Evolutionary conservation across 2,329 filamentous ascomycete genomes (phyloP).

Genomic region (Fusarium transvaalense): DNA sequence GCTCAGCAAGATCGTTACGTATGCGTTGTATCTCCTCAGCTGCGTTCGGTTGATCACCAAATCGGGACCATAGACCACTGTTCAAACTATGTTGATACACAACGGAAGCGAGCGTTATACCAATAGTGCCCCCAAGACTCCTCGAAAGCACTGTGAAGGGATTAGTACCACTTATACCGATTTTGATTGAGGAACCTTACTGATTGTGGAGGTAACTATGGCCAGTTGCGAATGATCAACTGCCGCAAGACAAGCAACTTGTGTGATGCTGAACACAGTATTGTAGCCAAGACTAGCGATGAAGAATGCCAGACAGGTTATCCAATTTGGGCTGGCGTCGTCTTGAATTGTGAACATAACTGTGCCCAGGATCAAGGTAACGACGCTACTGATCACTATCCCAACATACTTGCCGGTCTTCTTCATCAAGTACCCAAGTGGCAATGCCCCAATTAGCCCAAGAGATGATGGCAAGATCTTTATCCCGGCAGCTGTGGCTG

Average conservation of each 20-base stretch:
- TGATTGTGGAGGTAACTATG: constrained; percentile 9
- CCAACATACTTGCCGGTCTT: constrained; percentile 71
- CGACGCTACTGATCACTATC: constrained; percentile 56
- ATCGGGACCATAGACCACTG: not conserved
- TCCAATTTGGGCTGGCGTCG: not conserved
- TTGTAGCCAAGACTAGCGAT: constrained; percentile 77
- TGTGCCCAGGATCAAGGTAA: constrained; percentile 56
- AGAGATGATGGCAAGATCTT: constrained; percentile 75
- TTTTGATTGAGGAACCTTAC: not conserved
- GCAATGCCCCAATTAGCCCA: constrained; percentile 74
- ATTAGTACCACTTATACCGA: not conserved
- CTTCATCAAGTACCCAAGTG: constrained; percentile 77
- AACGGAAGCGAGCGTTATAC: constrained; percentile 11
- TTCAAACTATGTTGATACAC: constrained; percentile 16
- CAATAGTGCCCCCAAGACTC: constrained; percentile 16
- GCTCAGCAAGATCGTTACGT: not conserved
- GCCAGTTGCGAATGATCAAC: constrained; percentile 17
- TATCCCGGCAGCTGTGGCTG: constrained; percentile 73
- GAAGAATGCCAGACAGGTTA: constrained; percentile 51
- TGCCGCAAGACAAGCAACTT: constrained; percentile 7
- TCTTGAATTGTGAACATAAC: not conserved
- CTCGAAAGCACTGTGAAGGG: not conserved
- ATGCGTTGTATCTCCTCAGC: constrained; percentile 10
- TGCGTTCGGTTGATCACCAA: not conserved
- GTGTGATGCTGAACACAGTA: constrained; percentile 66